Conservation (phyloP, 495 filamentous ascomycete genomes). For the Collariella sp. region DNA sequence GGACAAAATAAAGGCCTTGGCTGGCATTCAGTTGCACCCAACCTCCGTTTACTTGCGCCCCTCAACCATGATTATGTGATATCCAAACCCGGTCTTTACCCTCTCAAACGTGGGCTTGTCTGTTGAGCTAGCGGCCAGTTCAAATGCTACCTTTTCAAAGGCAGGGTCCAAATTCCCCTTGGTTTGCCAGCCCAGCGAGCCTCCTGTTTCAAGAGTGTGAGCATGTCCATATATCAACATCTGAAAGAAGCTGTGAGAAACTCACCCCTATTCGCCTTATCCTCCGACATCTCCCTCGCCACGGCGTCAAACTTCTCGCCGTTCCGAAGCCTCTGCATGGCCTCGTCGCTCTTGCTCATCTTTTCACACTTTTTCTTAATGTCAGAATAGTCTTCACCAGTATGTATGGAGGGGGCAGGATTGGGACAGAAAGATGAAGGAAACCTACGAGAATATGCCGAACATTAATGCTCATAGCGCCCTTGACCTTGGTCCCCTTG, state of each 20-base stretch:
- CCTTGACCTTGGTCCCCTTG: conserved; percentile 40
- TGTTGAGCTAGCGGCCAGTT: conserved; percentile 68
- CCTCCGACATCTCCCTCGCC: conserved; percentile 75
- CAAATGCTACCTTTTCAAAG: conserved; percentile 78
- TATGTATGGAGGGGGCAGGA: background rate
- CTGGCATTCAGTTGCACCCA: conserved; percentile 9
- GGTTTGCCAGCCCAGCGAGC: conserved; percentile 75
- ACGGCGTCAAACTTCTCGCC: conserved; percentile 86
- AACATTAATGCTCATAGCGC: conserved; percentile 72
- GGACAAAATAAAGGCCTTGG: conserved; percentile 9
- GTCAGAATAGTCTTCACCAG: background rate
- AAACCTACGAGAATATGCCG: conserved; percentile 74
- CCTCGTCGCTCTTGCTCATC: conserved; percentile 80
- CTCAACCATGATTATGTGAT: conserved; percentile 87
- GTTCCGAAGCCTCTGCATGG: conserved; percentile 63
- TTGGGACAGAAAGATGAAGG: background rate
- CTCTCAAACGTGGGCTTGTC: conserved; percentile 66
- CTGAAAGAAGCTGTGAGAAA: background rate
- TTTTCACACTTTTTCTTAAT: conserved; percentile 62
- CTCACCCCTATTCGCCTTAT: conserved; percentile 75
- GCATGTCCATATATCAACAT: background rate
- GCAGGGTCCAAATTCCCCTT: conserved; percentile 62
- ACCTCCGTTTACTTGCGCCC: conserved; percentile 18
- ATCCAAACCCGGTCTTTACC: conserved; percentile 79
- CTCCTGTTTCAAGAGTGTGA: conserved; percentile 49